Evolutionary conservation across 2,329 filamentous ascomycete species (phyloP), one percentile per base, ranked within the genome.

Genomic region (Paracoccidioides lutzii): DNA sequence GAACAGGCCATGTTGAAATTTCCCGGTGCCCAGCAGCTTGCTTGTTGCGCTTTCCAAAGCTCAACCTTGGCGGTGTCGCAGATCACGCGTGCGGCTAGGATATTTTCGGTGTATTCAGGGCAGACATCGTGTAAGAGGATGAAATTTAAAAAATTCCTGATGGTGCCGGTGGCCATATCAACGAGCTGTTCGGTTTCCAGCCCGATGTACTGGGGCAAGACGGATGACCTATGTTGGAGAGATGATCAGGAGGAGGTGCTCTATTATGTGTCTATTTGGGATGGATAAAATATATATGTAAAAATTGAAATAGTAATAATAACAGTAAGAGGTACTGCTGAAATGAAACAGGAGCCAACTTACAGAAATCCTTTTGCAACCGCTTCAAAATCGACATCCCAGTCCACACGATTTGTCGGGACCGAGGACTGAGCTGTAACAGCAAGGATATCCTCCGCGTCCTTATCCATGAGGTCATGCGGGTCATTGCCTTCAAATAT

Each of bases 111-210:
- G 65, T 90, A 87, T 67, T 97, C 93, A 0, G 87, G 85, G 64
- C 90, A 95, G 14, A 94, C 91, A 41, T 87, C 80, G 65, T 97
- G 90, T 58, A 86, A 81, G 8, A 90, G 76, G 0, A 97, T 76
- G 62, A 96, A 98, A 60, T 88, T 87, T 60, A 95, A 81, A 66
- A 97, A 97, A 66, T 93, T 95, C 58, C 82, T 81, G 43, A 96
- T 76, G 0, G 94, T 81, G 38, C 79, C 77, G 22, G 84, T 81
- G 3, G 82, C 82, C 5, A 78, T 69, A n/a, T 78, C 71, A 59
- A 90, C 77, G 10, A 77, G 70, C 0, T 72, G 66, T 14, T 76
- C 66, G 4, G 71, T 75, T 10, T 82, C 78, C 51, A 81, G 80
- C 15, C 80, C 76, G 41, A 81, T 80, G 41, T 80, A 73, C 32